Evolutionary conservation across 75 land plant species (phyloP), one percentile per base, ranked within the genome.

Genomic region (Pinus tabuliformis): DNA sequence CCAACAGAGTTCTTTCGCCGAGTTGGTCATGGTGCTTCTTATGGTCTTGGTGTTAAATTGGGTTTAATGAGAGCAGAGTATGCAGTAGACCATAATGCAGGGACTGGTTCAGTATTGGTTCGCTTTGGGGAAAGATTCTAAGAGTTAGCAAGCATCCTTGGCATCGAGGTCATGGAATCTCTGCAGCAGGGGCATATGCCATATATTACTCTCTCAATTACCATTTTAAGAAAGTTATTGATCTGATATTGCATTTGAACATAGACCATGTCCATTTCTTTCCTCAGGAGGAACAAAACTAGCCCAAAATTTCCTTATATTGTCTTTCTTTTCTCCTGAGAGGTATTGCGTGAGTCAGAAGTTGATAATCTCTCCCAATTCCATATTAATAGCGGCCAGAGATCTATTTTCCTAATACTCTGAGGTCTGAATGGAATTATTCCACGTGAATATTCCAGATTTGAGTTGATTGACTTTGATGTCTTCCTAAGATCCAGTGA

Each of bases 1-100:
- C 99, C 99, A 60, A 97, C 99, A 5, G 95, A 97, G 82, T 93
- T 92, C 33, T 97, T 94, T 76, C 80, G 98, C 36, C 82, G 99
- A 30, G 81, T 84, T 79, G 99, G 99, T 16, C 79, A 87, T 75
- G 99, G 99, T 56, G 90, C 92, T 24, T 95, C 99, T 15, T 97
- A 97, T 79, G 99, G 99, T 71, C 85, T 75, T 68, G 99, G 99
- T 59, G 88, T 86, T 24, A 97, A 97, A 82, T 83, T 97, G 24
- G 99, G 99, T 2, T 75, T 93, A 9, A 88, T 95, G 16, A 85
- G 99, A 76, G 95, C 95, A 24, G 99, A 97, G 78, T 97, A 97
- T 86, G 95, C 98, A 56, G 86, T 88, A 36, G 99, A 97, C 70
- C 89, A 93, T 65, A 97, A 97, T 78, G 84, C 93, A 2, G 99